Percentiles rank a stretch among this genome's conserved stretches.
Conservation (phyloP, 2,329 filamentous ascomycete genomes). For the Fusarium sp. region DNA sequence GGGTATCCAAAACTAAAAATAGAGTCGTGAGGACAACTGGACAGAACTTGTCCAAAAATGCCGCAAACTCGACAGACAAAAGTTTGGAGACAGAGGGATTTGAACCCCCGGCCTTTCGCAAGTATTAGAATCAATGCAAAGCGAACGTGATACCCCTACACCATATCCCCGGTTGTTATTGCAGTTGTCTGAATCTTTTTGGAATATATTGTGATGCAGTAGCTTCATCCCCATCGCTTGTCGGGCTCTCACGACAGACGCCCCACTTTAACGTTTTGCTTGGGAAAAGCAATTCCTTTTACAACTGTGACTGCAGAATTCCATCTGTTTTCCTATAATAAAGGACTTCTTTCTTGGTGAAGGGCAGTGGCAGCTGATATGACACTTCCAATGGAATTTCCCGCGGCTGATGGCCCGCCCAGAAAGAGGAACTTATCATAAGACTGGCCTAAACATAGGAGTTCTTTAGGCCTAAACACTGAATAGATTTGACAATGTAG, state of each 20-base stretch:
- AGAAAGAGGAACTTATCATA: not conserved
- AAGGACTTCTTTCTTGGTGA: too few species aligned
- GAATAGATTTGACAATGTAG: not conserved
- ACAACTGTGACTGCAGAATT: not conserved
- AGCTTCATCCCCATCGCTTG: not conserved
- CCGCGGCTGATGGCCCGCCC: too few species aligned
- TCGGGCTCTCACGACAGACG: not conserved
- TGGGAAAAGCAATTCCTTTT: not conserved
- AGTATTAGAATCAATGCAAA: constrained; percentile 36
- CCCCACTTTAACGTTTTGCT: not conserved
- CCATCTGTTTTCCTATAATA: not conserved
- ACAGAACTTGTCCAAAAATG: not conserved
- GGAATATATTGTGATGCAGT: fast-evolving
- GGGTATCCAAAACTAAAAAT: not conserved
- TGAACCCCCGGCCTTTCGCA: constrained; percentile 45
- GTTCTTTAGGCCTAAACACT: not conserved
- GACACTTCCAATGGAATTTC: not conserved
- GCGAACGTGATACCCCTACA: constrained; percentile 44
- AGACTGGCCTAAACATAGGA: not conserved
- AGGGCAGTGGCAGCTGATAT: not conserved
- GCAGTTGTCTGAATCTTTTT: fast-evolving
- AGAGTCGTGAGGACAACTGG: not conserved
- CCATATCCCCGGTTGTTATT: constrained; percentile 37
- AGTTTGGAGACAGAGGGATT: constrained; percentile 44
- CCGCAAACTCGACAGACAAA: not conserved